Evolutionary conservation across 2,329 filamentous ascomycete genomes (phyloP).

Genomic region (Plenodomus lindquistii): DNA sequence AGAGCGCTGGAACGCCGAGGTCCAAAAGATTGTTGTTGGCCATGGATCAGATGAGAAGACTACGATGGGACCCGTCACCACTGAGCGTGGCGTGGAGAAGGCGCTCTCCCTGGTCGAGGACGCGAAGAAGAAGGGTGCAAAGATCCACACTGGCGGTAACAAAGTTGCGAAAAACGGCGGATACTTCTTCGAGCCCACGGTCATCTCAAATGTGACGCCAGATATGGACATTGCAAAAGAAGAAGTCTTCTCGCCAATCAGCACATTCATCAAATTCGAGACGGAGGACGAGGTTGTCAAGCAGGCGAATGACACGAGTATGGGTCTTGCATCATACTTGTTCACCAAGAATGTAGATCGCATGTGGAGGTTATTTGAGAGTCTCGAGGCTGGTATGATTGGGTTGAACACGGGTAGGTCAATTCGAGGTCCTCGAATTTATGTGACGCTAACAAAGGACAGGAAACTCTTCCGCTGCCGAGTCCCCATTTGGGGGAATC

Average conservation of each 20-base stretch:
- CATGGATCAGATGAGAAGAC: slow-evolving; percentile 62
- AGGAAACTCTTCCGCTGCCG: slow-evolving; percentile 67
- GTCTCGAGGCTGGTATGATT: slow-evolving; percentile 71
- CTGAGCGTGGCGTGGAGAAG: slow-evolving; percentile 60
- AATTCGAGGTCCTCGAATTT: not conserved
- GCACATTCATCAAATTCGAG: slow-evolving; percentile 67
- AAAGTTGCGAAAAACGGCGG: slow-evolving; percentile 54
- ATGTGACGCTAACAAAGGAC: slow-evolving; percentile 6
- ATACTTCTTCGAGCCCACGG: slow-evolving; percentile 72
- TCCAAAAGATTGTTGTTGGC: slow-evolving; percentile 60
- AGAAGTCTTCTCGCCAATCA: slow-evolving; percentile 68
- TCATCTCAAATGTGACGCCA: slow-evolving; percentile 62
- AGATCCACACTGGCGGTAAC: slow-evolving; percentile 64
- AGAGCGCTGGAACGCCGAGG: slow-evolving; percentile 56
- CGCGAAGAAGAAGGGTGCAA: slow-evolving; percentile 65
- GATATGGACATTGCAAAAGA: slow-evolving; percentile 62
- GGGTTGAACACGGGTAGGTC: slow-evolving; percentile 62
- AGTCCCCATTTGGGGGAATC: slow-evolving; percentile 69
- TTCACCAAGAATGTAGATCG: slow-evolving; percentile 71
- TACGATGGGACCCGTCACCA: slow-evolving; percentile 65
- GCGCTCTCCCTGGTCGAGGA: slow-evolving; percentile 64
- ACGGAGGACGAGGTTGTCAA: slow-evolving; percentile 67
- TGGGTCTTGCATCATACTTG: slow-evolving; percentile 69
- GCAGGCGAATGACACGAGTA: slow-evolving; percentile 63
- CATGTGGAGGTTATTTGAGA: slow-evolving; percentile 68